Evolutionary conservation across 768 basidiomycete genomes (phyloP), one percentile per base, ranked within the genome.

Genomic region (Xerocomus potaroensis): DNA sequence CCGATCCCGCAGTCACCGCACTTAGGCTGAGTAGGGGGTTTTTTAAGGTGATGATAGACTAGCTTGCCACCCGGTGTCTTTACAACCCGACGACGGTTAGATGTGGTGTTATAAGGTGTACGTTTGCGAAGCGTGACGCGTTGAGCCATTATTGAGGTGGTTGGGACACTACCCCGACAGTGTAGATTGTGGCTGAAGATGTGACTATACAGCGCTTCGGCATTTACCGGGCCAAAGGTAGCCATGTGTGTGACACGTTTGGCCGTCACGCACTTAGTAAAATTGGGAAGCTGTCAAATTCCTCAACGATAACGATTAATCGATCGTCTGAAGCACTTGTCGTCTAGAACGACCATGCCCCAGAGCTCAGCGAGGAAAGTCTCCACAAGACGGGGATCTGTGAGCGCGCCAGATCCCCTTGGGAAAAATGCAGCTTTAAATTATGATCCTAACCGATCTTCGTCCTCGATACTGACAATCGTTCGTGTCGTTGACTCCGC

Each of bases 41-140:
- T 98, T 83, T 94, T 91, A 72, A 97, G 74, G 71, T 96, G 90
- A 76, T 98, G 94, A 76, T 95, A 94, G 61, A 95, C 91, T 60
- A 97, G 87, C 74, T 88, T 91, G 57, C 96, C 96, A 73, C 95
- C 96, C 45, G 96, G 96, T 30, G 96, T 98, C 80, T 97, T 98
- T 51, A 98, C 83, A 56, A 98, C 80, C 60, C 93, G 86, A 67
- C 94, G 80, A 67, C 91, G 83, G 81, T 87, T 93, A 49, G 95
- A 98, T 62, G 84, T 84, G 72, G 96, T 98, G 84, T 96, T 97
- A 81, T 99, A 96, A 18, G 92, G 83, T 59, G 86, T 85, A 69
- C 96, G 91, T 75, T 96, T 99, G 77, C 96, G 88, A 76, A 99
- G 91, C 63, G 93, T 96, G 64, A 99, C 94, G 68, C 96, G 92